Conservation (phyloP, 148 eudicot species). For the Camellia granthamiana region DNA sequence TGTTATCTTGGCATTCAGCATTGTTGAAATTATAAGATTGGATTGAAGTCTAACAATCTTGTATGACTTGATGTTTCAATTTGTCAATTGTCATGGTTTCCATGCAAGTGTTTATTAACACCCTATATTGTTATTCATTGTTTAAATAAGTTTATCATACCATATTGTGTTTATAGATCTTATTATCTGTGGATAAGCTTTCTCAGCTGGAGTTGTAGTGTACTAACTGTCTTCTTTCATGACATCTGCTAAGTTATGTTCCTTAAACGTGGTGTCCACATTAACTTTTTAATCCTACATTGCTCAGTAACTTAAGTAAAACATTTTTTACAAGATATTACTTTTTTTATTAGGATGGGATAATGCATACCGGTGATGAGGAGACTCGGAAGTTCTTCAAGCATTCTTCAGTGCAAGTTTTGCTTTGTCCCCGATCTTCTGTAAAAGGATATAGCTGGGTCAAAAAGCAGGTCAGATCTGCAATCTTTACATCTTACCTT, state of each 20-base stretch:
- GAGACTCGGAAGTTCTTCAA: constrained; percentile 75
- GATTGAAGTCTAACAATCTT: neutral
- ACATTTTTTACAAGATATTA: neutral
- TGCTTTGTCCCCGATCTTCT: constrained; percentile 78
- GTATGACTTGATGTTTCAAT: neutral
- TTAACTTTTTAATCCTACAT: neutral
- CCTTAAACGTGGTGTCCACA: neutral
- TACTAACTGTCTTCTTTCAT: neutral
- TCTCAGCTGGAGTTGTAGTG: neutral
- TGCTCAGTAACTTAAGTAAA: neutral
- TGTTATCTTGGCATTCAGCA: neutral
- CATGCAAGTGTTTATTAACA: neutral
- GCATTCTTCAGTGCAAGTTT: constrained; percentile 74
- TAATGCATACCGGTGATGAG: constrained; percentile 73
- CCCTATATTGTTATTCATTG: neutral
- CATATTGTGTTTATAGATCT: neutral
- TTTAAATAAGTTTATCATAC: neutral
- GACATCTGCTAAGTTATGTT: neutral
- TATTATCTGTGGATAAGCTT: neutral
- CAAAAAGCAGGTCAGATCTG: constrained; percentile 56
- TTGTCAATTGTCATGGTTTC: neutral
- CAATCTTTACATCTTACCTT: neutral
- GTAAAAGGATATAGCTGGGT: constrained; percentile 75
- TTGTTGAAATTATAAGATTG: neutral
- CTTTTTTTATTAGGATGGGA: constrained; percentile 48